Base-by-base conservation (phyloP, 495 filamentous ascomycete genomes). In the Letharia lupina region DNA sequence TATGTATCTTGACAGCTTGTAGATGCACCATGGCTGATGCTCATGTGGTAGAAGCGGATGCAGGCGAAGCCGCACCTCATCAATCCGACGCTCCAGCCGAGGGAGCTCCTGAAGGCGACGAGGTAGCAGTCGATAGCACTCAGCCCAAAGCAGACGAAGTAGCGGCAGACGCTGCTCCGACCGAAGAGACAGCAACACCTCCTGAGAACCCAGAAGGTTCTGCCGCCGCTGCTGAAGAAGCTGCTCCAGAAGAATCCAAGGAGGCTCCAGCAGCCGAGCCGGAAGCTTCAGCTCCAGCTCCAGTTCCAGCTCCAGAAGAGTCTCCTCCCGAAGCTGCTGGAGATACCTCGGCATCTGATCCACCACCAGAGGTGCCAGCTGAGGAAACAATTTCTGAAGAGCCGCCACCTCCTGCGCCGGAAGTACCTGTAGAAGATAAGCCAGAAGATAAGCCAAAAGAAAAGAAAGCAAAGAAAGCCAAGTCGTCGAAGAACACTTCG, bases 171-270 rank as follows among this genome's bases (percentile, higher is more conserved):
- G 23, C 63, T 28, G 42, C 77, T 80, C 60, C 74, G 16, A 81
- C 82, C 33, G 75, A 81, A 41, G 84, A 84, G 73, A 77, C 82
- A 23, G 84, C 88, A 71, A 78, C 75, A 58, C 80, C 81, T 33
- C 82, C 80, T 1, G 77, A 81, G 63, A 78, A 79, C 23, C 75
- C 84, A 2, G 64, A 67, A 40, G 67, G 57, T 12, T 28, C 7
- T 23, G 16, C 63, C 1, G 16, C 50, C 10, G 12, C 64, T 41
- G 41, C 50, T 61, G 64, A 69, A 40, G 64, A 45, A 35, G 37
- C 40, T 23, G 44, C 35, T 35, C 44, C 54, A 33, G 65, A 61
- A 20, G 68, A 65, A 10, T 37, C n/a, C 20, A 52, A 60, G n/a
- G 60, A 54, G 23, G 50, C 33, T 45, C 39, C 59, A 54, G 60